phyloP scores from a whole-genome alignment of 2,329 filamentous ascomycete species.

The Pleoardoris graminearum region DNA sequence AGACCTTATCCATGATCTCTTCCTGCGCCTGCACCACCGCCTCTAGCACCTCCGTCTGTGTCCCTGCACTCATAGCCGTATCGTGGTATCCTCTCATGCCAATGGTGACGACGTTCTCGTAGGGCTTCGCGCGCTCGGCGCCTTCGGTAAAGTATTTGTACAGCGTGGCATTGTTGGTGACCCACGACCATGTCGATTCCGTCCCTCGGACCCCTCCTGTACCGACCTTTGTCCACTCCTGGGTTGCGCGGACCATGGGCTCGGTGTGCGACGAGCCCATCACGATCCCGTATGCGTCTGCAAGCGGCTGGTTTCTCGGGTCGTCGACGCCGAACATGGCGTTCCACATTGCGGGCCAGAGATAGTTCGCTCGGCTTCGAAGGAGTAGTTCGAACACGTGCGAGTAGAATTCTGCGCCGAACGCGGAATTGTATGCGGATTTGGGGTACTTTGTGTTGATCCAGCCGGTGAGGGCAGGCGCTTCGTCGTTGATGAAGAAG shows the following conservation, averaged over 20 bases:
- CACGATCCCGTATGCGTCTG: slow-evolving; percentile 74
- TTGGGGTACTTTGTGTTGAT: slow-evolving; percentile 58
- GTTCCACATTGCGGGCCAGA: slow-evolving; percentile 75
- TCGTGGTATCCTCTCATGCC: slow-evolving; percentile 73
- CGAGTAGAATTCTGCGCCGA: slow-evolving; percentile 66
- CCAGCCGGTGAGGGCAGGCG: slow-evolving; percentile 69
- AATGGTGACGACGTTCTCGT: slow-evolving; percentile 67
- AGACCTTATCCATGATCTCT: slow-evolving; percentile 60
- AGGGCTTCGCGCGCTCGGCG: slow-evolving; percentile 65
- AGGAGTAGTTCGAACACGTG: slow-evolving; percentile 73
- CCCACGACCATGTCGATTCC: slow-evolving; percentile 64
- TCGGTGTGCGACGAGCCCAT: slow-evolving; percentile 75
- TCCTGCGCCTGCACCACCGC: slow-evolving; percentile 64
- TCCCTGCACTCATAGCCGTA: slow-evolving; percentile 60
- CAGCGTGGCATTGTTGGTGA: slow-evolving; percentile 69
- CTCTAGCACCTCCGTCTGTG: slow-evolving; percentile 63
- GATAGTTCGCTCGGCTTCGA: slow-evolving; percentile 70
- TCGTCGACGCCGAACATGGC: slow-evolving; percentile 75
- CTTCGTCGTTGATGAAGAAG: slow-evolving; percentile 72
- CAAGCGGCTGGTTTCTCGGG: slow-evolving; percentile 66
- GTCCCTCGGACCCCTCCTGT: slow-evolving; percentile 49
- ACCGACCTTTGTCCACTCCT: slow-evolving; percentile 52
- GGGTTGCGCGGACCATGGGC: slow-evolving; percentile 66
- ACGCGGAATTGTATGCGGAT: slow-evolving; percentile 49
- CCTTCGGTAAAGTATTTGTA: slow-evolving; percentile 70